Evolutionary conservation across 2,329 filamentous ascomycete species (phyloP), one percentile per base, ranked within the genome.

Genomic region (Grosmannia clavigera): DNA sequence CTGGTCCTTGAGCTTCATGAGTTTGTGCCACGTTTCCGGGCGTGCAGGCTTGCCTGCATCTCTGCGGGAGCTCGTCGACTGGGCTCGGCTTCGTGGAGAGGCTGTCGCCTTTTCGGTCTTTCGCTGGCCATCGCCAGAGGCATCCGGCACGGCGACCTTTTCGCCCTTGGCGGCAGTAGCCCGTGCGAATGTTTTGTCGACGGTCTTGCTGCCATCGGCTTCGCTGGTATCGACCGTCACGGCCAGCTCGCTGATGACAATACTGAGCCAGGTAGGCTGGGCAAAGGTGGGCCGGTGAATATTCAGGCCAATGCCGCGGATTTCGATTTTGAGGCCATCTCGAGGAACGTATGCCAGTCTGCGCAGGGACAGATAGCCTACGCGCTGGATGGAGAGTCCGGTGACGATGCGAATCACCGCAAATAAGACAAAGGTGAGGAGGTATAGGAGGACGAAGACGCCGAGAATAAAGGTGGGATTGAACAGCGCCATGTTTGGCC

Each of bases 281-380:
- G 92, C 90, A 73, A 99, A 97, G 6, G 94, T 97, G 14, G 94
- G 94, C 5, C 92, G 85, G 74, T 99, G 94, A 64, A 97, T 74
- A 61, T 89, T 87, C 67, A 99, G 79, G 53, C 94, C 91, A 58
- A 99, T 79, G 57, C 92, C 90, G 57, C 94, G 85, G 60, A 99
- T 85, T 72, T 96, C 90, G 72, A 99, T 84, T 68, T 87, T 87
- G 68, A 96, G 77, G 66, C 94, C 94, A 81, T 96, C 90, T 72
- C 82, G 86, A 33, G 90, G 90, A 16, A 89, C 90, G 72, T 95
- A 97, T 61, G 91, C 87, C 63, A 99, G 87, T 66, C 92, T 87
- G 65, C 92, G 87, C 66, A 99, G 79, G 43, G 94, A 96, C 66
- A 95, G 85, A 72, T 95, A 95, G 64, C 94, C 94, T 66, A 99